Evolutionary conservation across 1,284 basidiomycete species (phyloP).

Genomic region (Pisolithus thermaeus): DNA sequence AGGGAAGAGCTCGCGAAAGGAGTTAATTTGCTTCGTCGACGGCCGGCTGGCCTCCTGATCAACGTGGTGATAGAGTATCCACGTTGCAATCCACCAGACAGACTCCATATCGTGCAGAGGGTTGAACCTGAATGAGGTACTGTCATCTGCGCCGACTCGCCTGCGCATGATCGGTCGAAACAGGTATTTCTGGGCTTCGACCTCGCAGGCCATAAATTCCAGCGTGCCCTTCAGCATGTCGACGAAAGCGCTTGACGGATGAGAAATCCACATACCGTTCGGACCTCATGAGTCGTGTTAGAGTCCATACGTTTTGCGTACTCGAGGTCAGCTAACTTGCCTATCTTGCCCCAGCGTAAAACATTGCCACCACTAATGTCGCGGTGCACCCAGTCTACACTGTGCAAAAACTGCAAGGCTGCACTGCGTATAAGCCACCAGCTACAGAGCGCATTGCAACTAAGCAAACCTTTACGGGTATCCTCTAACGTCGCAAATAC

Average conservation of each 20-base stretch:
- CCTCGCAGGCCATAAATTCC: neutral
- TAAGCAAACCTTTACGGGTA: neutral
- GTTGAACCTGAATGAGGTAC: too few species aligned
- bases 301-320: conserved; percentile 3
- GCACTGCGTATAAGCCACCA: too few species aligned
- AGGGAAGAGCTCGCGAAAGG: too few species aligned
- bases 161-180: too few species aligned
- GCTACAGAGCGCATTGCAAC: neutral
- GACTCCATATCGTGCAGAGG: too few species aligned
- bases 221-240: too few species aligned
- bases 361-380: conserved; percentile 10
- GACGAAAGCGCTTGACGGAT: neutral
- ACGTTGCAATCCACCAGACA: too few species aligned
- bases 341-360: neutral
- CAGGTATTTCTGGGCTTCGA: neutral
- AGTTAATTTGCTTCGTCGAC: too few species aligned
- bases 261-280: conserved; percentile 4
- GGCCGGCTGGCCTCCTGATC: too few species aligned
- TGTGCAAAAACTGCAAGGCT: conserved; percentile 3
- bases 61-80: too few species aligned
- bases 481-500: neutral
- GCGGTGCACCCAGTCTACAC: conserved; percentile 7
- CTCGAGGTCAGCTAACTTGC: conserved; percentile 8
- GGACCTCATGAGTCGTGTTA: neutral
- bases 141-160: too few species aligned